phyloP scores from a whole-genome alignment of 805 yeast genomes.

The Teunomyces kruisii region DNA sequence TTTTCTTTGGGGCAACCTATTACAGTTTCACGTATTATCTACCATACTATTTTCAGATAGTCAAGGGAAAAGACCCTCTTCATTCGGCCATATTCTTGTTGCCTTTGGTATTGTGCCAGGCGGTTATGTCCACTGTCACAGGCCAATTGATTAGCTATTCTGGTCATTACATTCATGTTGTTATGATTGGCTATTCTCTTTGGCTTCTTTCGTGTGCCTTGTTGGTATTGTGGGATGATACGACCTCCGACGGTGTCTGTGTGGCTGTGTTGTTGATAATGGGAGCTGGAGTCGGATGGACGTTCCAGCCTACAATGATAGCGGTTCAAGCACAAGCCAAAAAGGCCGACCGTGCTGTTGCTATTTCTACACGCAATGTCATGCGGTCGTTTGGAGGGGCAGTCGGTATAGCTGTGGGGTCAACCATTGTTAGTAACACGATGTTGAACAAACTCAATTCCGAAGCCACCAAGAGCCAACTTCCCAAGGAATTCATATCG shows the following conservation, averaged over 20 bases:
- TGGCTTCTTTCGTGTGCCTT: conserved; percentile 45
- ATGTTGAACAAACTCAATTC: conserved; percentile 22
- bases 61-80: conserved; percentile 39
- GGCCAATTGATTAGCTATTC: conserved; percentile 47
- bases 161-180: conserved; percentile 43
- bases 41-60: conserved; percentile 50
- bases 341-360: conserved; percentile 56
- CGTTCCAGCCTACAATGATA: conserved; percentile 56
- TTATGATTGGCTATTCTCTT: conserved; percentile 39
- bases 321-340: conserved; percentile 55
- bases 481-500: conserved; percentile 15
- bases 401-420: conserved; percentile 51
- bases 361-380: conserved; percentile 56
- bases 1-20: conserved; percentile 51
- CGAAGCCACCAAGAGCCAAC: conserved; percentile 1
- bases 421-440: conserved; percentile 38
- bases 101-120: conserved; percentile 45
- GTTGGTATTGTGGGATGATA: conserved; percentile 30
- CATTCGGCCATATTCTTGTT: conserved; percentile 41
- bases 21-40: conserved; percentile 47
- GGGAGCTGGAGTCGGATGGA: conserved; percentile 46
- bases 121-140: conserved; percentile 40
- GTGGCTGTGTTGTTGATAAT: conserved; percentile 28
- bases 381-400: conserved; percentile 63
- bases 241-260: conserved; percentile 32